These are phyloP conservation scores for Purpureocillium lavendulum DNA, from an alignment of 2,329 filamentous ascomycete species.

Conservation along the genomic window DNA sequence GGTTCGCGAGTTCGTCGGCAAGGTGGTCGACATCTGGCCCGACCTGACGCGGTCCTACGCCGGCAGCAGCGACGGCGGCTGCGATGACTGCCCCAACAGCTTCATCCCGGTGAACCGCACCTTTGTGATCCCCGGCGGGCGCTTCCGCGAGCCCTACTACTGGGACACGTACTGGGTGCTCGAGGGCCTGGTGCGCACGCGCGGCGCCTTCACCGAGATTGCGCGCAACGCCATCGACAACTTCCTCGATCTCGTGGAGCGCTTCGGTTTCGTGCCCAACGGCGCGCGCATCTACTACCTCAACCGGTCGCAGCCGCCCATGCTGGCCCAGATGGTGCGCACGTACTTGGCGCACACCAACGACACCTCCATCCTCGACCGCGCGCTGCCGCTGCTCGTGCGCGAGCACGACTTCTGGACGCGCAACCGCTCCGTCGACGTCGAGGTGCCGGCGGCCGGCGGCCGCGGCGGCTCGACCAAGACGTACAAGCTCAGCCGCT, in stretches of 20 bases:
- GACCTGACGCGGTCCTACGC: conserved; percentile 54
- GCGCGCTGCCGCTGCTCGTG: conserved; percentile 53
- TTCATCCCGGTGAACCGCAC: conserved; percentile 59
- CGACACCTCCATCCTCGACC: conserved; percentile 50
- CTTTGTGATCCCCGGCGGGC: conserved; percentile 64
- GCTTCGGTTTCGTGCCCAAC: conserved; percentile 59
- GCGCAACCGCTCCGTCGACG: conserved; percentile 48
- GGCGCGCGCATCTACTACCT: conserved; percentile 60
- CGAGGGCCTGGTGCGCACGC: conserved; percentile 55
- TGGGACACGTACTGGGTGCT: conserved; percentile 66
- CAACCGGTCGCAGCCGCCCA: conserved; percentile 59
- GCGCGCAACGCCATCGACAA: conserved; percentile 62
- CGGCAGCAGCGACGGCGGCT: conserved; percentile 34
- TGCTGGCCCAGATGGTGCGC: conserved; percentile 59
- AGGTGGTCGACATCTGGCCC: conserved; percentile 64
- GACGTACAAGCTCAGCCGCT: conserved; percentile 48
- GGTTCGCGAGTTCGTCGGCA: conserved; percentile 49
- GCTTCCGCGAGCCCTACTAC: conserved; percentile 63
- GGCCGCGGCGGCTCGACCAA: no score
- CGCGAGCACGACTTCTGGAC: conserved; percentile 57
- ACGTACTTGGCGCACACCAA: conserved; percentile 57
- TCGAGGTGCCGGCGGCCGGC: conserved; percentile 36
- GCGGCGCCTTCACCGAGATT: conserved; percentile 54
- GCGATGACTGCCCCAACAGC: conserved; percentile 52
- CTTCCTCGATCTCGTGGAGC: conserved; percentile 57